These are phyloP conservation scores for Conidiobolus incongruus DNA, from an alignment of 371 early-diverging fungal genomes.

Conservation along the genomic window DNA sequence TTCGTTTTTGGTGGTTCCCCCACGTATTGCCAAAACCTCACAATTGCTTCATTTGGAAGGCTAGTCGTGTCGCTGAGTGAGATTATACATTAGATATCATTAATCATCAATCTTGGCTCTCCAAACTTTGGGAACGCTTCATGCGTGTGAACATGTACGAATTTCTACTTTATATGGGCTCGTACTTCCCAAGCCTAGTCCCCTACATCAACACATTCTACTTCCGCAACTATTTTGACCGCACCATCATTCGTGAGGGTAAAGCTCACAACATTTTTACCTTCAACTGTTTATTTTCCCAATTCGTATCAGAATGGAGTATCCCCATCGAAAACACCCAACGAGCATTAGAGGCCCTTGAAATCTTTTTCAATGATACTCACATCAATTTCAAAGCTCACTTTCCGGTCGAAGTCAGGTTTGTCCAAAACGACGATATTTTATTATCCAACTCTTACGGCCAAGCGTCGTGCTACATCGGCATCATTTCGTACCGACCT, in stretches of 20 bases:
- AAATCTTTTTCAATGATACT: not conserved
- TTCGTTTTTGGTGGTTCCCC: constrained; percentile 75
- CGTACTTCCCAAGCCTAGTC: constrained; percentile 27
- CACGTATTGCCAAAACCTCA: constrained; percentile 42
- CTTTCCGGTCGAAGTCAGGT: constrained; percentile 60
- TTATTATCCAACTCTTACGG: constrained; percentile 58
- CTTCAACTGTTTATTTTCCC: constrained; percentile 68
- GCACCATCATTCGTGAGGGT: constrained; percentile 5
- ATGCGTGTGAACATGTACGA: constrained; percentile 40
- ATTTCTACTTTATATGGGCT: constrained; percentile 28
- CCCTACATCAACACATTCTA: constrained; percentile 17
- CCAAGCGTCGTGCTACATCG: constrained; percentile 53
- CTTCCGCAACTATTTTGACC: constrained; percentile 16
- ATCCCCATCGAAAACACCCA: constrained; percentile 40
- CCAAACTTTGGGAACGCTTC: constrained; percentile 21
- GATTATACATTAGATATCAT: too few relatives aligned
- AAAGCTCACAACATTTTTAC: constrained; percentile 55
- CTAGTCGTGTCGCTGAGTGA: constrained; percentile 31
- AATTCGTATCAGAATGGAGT: constrained; percentile 74
- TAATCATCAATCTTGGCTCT: too few relatives aligned
- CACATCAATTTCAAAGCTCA: constrained; percentile 24
- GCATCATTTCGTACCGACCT: constrained; percentile 69
- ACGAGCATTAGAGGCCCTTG: constrained; percentile 20
- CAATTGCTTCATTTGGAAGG: constrained; percentile 49
- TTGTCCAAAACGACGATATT: constrained; percentile 47